Percentiles rank a stretch among this genome's conserved stretches.
phyloP scores from a whole-genome alignment of 805 yeast species.

The Starmerella gropengiesseri region DNA sequence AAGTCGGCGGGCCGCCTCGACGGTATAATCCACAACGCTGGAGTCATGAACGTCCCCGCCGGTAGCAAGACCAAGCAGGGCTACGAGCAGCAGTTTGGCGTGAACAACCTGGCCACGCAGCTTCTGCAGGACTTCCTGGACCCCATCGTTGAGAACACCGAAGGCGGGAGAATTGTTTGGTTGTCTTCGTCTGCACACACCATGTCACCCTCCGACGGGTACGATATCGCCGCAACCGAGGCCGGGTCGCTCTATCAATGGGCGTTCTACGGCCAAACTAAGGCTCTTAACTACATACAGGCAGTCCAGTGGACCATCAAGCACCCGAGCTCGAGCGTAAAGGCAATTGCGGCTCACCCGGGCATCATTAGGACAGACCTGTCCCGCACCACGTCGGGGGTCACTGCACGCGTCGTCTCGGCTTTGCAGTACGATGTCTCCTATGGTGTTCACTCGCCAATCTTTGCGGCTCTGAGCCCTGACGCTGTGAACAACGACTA shows the following conservation, averaged over 20 bases:
- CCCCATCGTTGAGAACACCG: slow-evolving; percentile 32
- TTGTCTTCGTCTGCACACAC: slow-evolving; percentile 35
- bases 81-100: slow-evolving; percentile 38
- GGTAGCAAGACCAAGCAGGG: slow-evolving; percentile 36
- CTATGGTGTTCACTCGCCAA: slow-evolving; percentile 38
- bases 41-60: slow-evolving; percentile 27
- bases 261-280: slow-evolving; percentile 36
- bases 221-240: slow-evolving; percentile 31
- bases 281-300: slow-evolving; percentile 34
- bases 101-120: slow-evolving; percentile 39
- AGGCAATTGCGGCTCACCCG: slow-evolving; percentile 35
- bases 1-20: slow-evolving; percentile 11
- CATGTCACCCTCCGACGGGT: slow-evolving; percentile 28
- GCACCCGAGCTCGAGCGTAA: slow-evolving; percentile 29
- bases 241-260: slow-evolving; percentile 3
- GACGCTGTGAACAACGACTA: slow-evolving; percentile 31
- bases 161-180: slow-evolving; percentile 37
- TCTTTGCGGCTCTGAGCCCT: slow-evolving; percentile 37
- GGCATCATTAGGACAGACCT: slow-evolving; percentile 34
- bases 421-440: slow-evolving; percentile 21
- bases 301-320: slow-evolving; percentile 31
- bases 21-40: slow-evolving; percentile 26
- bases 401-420: not conserved
- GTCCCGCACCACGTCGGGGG: slow-evolving; percentile 23
- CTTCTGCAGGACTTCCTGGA: slow-evolving; percentile 32